Evolutionary conservation across 2,329 filamentous ascomycete genomes (phyloP).

Genomic region (Trichophyton verrucosum): DNA sequence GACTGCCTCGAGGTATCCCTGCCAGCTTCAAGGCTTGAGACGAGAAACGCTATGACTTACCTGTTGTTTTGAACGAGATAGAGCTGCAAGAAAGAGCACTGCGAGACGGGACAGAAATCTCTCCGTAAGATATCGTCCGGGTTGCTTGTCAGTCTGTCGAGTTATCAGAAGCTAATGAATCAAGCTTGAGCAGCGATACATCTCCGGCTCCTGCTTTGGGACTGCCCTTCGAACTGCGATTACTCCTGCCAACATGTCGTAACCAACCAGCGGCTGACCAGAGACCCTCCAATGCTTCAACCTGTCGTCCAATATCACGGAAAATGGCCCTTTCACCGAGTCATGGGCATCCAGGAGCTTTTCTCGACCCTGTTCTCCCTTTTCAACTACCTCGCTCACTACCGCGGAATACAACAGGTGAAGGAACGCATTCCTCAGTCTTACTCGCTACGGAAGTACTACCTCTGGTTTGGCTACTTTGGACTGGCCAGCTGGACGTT

Average conservation of each 20-base stretch:
- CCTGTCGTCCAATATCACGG: conserved; percentile 87
- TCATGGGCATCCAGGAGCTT: conserved; percentile 89
- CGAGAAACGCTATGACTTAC: neutral
- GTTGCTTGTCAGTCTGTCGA: neutral
- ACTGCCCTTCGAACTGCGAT: conserved; percentile 88
- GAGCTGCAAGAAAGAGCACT: conserved; percentile 74
- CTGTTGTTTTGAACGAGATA: conserved; percentile 26
- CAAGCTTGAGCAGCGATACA: conserved; percentile 51
- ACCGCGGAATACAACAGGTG: conserved; percentile 59
- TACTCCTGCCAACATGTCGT: conserved; percentile 94
- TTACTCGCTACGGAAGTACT: conserved; percentile 71
- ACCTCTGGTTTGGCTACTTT: conserved; percentile 65
- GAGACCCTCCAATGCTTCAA: conserved; percentile 50
- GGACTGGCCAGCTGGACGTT: conserved; percentile 76
- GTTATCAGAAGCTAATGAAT: neutral
- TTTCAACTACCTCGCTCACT: conserved; percentile 80
- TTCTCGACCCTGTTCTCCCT: conserved; percentile 87
- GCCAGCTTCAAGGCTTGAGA: neutral
- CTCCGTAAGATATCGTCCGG: conserved; percentile 50
- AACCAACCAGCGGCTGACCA: conserved; percentile 56
- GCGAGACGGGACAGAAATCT: conserved; percentile 50
- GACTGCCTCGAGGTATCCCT: conserved; percentile 63
- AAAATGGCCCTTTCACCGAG: conserved; percentile 92
- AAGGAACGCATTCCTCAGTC: conserved; percentile 54
- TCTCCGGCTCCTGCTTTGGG: conserved; percentile 81